phyloP scores from a whole-genome alignment of 768 basidiomycete species.

The Mrakia frigida region DNA sequence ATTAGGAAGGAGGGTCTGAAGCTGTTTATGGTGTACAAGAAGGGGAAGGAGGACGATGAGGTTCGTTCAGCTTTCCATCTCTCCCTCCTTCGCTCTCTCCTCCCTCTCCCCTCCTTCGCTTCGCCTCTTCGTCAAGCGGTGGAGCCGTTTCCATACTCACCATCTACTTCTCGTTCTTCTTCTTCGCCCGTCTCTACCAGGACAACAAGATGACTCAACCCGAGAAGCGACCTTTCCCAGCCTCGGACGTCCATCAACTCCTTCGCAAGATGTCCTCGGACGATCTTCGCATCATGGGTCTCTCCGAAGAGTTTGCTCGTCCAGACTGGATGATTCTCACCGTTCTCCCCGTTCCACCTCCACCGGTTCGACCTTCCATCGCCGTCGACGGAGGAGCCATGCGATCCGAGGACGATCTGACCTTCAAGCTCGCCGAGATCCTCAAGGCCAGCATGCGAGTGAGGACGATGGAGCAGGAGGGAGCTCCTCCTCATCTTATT shows the following conservation, averaged over 20 bases:
- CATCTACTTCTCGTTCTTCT: background rate
- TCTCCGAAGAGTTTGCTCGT: conserved; percentile 90
- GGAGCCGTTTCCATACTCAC: background rate
- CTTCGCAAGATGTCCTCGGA: conserved; percentile 90
- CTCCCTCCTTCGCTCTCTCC: background rate
- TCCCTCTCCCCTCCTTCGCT: background rate
- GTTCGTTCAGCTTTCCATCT: conserved; percentile 51
- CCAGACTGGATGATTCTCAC: conserved; percentile 99
- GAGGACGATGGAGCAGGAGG: conserved; percentile 87
- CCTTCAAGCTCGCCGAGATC: conserved; percentile 94
- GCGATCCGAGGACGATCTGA: conserved; percentile 96
- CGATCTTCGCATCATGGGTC: conserved; percentile 81
- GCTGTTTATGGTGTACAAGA: conserved; percentile 89
- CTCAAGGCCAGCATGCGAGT: conserved; percentile 93
- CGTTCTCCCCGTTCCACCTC: conserved; percentile 93
- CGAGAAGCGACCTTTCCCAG: conserved; percentile 58
- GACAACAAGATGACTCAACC: conserved; percentile 39
- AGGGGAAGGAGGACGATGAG: conserved; percentile 72
- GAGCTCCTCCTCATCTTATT: conserved; percentile 91
- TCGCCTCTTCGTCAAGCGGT: background rate
- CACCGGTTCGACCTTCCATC: conserved; percentile 95
- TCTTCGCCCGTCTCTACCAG: background rate
- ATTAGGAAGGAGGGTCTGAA: conserved; percentile 93
- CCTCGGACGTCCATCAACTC: conserved; percentile 85
- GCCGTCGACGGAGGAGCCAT: conserved; percentile 94